phyloP scores from a whole-genome alignment of 2,329 filamentous ascomycete genomes.

The Exserohilum rostratum region DNA sequence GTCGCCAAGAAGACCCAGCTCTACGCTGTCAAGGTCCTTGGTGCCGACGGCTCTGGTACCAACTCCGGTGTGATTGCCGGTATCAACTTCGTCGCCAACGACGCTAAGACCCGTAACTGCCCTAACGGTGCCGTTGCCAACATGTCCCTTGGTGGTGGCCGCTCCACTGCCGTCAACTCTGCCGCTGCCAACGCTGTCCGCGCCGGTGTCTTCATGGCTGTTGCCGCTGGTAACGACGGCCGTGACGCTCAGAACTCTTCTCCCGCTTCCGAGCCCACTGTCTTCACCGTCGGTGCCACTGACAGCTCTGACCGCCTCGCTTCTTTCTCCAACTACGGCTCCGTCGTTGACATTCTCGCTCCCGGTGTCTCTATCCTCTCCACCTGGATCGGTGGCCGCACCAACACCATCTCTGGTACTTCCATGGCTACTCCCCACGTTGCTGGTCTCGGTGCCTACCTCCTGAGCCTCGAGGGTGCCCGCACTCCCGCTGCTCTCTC shows the following conservation, averaged over 20 bases:
- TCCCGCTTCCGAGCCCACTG: slow-evolving; percentile 48
- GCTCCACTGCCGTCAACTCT: slow-evolving; percentile 47
- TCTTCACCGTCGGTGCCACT: slow-evolving; percentile 50
- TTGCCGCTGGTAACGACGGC: slow-evolving; percentile 50
- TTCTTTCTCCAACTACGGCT: slow-evolving; percentile 50
- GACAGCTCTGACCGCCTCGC: slow-evolving; percentile 46
- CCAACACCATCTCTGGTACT: slow-evolving; percentile 63
- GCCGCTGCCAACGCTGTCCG: slow-evolving; percentile 45
- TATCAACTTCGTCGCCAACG: slow-evolving; percentile 46
- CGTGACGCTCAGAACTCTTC: slow-evolving; percentile 42
- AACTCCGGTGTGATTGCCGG: slow-evolving; percentile 50
- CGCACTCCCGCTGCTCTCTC: slow-evolving; percentile 57
- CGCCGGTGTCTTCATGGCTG: slow-evolving; percentile 49
- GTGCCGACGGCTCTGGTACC: slow-evolving; percentile 47
- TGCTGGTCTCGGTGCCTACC: slow-evolving; percentile 72
- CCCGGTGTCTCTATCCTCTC: slow-evolving; percentile 53
- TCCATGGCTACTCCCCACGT: slow-evolving; percentile 74
- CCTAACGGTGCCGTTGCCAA: slow-evolving; percentile 46
- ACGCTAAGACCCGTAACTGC: slow-evolving; percentile 43
- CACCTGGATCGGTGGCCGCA: slow-evolving; percentile 54
- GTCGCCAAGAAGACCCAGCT: slow-evolving; percentile 49
- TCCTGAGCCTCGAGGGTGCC: slow-evolving; percentile 61
- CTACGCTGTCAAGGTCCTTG: slow-evolving; percentile 51
- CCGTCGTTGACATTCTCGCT: slow-evolving; percentile 48
- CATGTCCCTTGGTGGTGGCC: slow-evolving; percentile 50